Base-by-base conservation (phyloP, 257 asterid genomes). In the Cordia subcordata region DNA sequence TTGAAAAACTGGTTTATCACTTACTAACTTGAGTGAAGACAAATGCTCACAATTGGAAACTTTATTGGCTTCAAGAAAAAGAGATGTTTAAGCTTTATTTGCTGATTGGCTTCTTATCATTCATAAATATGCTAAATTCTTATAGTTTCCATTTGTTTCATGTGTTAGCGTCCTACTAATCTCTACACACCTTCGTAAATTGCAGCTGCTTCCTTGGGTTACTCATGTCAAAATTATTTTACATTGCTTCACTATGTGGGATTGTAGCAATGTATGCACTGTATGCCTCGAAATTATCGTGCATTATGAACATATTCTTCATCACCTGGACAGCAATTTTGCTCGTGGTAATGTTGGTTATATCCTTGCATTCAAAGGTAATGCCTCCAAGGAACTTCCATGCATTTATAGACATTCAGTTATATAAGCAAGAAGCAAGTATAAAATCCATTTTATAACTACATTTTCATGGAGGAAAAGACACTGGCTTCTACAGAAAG, bases 281-380 rank as follows among this genome's bases (percentile, higher is more conserved):
- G 40, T 91, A 91, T 17, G 94, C 83, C 61, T 77, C 95, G 4
- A 85, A 81, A 50, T 60, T 73, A 14, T 71, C 90, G 0, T 91
- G 98, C 79, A 60, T 82, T 49, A 87, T 91, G 63, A 91, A 88
- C 84, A 85, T 88, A 71, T 91, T 91, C 77, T 91, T 91, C 87
- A 82, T 91, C 73, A 69, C 96, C 37, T 91, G 96, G 96, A 85
- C 95, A 0, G 95, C 81, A 10, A 54, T 91, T 79, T 79, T 91
- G 69, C 90, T 91, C 5, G 72, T 77, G 1, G 96, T 88, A n/a
- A 91, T 91, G 94, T 83, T 91, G 98, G 82, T 61, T 42, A 77
- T 88, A 42, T 83, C 95, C 5, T 75, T 91, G 72, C 95, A 91
- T 72, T 88, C 94, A 9, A 91, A 81, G 96, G 98, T 91, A 77